Evolutionary conservation across 78 protist genomes (phyloP).

Genomic region (Dictyostelium intermedium): DNA sequence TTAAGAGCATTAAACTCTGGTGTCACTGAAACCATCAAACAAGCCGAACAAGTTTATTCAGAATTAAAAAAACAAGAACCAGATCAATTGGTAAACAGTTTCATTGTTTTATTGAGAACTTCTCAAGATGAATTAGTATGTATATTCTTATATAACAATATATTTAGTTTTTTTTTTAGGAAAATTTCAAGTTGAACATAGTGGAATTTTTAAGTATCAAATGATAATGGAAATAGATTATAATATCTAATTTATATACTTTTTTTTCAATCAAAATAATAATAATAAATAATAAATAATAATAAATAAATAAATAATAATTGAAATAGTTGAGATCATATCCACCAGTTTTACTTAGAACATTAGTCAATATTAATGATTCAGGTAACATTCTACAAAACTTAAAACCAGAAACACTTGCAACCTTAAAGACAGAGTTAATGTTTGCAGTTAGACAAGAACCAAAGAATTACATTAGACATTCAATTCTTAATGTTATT

Average conservation of each 20-base stretch:
- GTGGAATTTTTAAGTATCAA: not conserved
- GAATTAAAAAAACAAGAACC: constrained; percentile 7
- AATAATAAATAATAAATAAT: not conserved
- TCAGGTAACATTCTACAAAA: not conserved
- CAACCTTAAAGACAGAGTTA: not conserved
- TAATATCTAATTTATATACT: not conserved
- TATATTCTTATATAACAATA: not conserved
- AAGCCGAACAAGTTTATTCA: not conserved
- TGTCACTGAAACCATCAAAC: not conserved
- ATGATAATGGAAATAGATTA: not conserved
- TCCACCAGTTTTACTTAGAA: constrained; percentile 61
- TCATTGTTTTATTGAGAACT: not conserved
- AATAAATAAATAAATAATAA: not conserved
- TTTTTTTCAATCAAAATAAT: not conserved
- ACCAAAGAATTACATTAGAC: not conserved
- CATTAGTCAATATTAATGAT: not conserved
- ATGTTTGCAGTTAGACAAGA: not conserved
- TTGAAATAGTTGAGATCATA: constrained; percentile 20
- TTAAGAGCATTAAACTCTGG: not conserved
- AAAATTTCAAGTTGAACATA: not conserved
- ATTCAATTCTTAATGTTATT: constrained; percentile 18
- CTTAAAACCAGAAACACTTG: not conserved
- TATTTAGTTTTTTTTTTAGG: too few species aligned
- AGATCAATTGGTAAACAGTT: constrained; percentile 14
- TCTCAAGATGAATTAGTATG: constrained; percentile 5